Conservation (phyloP, 164 flowering plant genomes). For the Berberis thunbergii region DNA sequence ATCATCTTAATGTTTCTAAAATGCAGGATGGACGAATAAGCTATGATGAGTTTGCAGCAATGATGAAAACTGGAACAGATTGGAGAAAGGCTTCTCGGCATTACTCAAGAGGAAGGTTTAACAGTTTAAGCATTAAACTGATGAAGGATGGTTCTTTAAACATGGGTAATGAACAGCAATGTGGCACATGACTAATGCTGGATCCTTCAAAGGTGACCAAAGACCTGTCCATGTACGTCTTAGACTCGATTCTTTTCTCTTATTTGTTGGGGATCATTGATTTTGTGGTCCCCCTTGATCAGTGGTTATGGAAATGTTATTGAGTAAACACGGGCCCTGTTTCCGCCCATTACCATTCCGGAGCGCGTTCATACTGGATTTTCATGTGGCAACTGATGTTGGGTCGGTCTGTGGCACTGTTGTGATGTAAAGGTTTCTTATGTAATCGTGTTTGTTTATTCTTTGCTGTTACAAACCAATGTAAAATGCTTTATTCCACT, state of each 20-base stretch:
- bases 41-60: conserved; percentile 84
- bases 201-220: neutral
- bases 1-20: conserved; percentile 4
- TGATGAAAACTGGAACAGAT: conserved; percentile 98
- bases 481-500: neutral
- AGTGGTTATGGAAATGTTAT: neutral
- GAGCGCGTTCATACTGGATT: neutral
- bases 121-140: conserved; percentile 74
- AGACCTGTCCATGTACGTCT: neutral
- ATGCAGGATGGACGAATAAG: conserved; percentile 82
- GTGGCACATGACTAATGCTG: neutral
- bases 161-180: conserved; percentile 17
- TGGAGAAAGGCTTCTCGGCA: conserved; percentile 98
- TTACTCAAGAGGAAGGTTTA: conserved; percentile 89
- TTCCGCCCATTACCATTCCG: neutral
- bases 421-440: conserved; percentile 1
- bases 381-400: neutral
- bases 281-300: neutral
- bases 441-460: neutral
- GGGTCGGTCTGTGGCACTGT: neutral
- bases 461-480: neutral
- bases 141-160: conserved; percentile 93
- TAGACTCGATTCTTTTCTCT: neutral
- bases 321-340: neutral
- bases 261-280: neutral